Evolutionary conservation across 2,329 filamentous ascomycete genomes (phyloP).

Genomic region (Fusarium luffae): DNA sequence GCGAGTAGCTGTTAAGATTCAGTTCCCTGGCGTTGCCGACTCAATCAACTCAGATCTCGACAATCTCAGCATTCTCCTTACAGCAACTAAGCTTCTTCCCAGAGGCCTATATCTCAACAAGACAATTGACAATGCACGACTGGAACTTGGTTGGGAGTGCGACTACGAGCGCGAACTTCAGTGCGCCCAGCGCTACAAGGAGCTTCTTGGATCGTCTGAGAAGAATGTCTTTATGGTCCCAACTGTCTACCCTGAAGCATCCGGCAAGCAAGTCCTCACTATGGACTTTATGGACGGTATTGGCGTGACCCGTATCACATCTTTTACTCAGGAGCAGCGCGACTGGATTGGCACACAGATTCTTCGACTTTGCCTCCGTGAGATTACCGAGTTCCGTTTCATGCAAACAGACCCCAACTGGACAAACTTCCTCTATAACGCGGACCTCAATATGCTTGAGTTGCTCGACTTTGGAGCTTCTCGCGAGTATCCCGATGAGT

Average conservation of each 20-base stretch:
- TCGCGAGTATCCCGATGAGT: slow-evolving; percentile 82
- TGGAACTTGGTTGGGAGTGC: slow-evolving; percentile 95
- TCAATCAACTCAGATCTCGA: slow-evolving; percentile 97
- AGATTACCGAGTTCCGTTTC: slow-evolving; percentile 93
- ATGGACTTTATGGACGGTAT: slow-evolving; percentile 91
- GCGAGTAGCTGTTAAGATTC: slow-evolving; percentile 92
- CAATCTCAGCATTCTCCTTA: slow-evolving; percentile 90
- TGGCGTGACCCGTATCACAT: slow-evolving; percentile 82
- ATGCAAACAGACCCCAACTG: slow-evolving; percentile 99
- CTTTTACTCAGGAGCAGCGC: slow-evolving; percentile 82
- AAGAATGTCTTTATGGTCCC: slow-evolving; percentile 82
- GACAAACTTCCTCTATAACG: slow-evolving; percentile 98
- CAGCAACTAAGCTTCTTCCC: slow-evolving; percentile 88
- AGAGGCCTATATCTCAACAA: slow-evolving; percentile 95
- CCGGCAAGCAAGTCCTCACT: slow-evolving; percentile 86
- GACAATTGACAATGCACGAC: slow-evolving; percentile 94
- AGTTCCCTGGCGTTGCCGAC: slow-evolving; percentile 94
- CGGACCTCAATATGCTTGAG: slow-evolving; percentile 76
- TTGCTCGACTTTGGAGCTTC: slow-evolving; percentile 96
- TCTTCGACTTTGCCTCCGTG: slow-evolving; percentile 88
- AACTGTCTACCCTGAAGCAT: slow-evolving; percentile 79
- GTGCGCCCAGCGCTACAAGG: slow-evolving; percentile 79
- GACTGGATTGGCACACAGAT: slow-evolving; percentile 98
- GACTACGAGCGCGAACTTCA: slow-evolving; percentile 91
- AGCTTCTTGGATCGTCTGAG: slow-evolving; percentile 72